Base-by-base conservation (phyloP, 805 yeast species). In the Schizosaccharomyces octosporus region DNA sequence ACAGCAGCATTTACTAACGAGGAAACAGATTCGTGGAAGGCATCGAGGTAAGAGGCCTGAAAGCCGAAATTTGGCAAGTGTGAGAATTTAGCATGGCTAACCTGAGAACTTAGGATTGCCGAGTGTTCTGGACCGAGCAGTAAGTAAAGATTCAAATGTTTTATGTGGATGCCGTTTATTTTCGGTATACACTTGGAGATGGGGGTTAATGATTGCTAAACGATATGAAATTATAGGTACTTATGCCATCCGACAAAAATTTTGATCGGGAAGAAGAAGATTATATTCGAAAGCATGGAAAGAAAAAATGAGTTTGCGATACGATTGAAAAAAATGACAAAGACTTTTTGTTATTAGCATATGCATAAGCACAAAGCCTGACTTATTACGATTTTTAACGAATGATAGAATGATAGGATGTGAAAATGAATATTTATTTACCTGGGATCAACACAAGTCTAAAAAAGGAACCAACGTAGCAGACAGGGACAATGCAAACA, bases 1-100 rank as follows among this genome's bases (percentile, higher is more conserved):
- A 36, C 5, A 3, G 32, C 27, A 19, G 11, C 13, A 9, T 15
- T 6, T 21, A 24, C 57, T 51, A 51, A 51, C 36, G 19, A 89
- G 88, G 5, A 81, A 87, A 84, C 81, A 93, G 85, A 78, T 93
- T 58, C 81, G 98, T 74, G 97, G 98, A 11, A 78, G 96, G 63
- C 97, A 89, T 68, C 85, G 98, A 78, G 97, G 97, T 45, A 75
- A 93, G 63, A 19, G 27, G n/a, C 51, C 27, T 19, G 13, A 24
- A 45, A 11, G 9, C 41, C 15, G 2, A 6, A 36, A 13, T 36
- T 5, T 5, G 41, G 51, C 2, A 19, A 9, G 9, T 21, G 6
- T 9, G 27, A 13, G 4, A 15, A 45, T 1, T 21, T n/a, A 1
- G 21, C 7, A 19, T 45, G 27, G 27, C 51, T n/a, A 45, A 19